These are phyloP conservation scores for Boletus sp. DNA, from an alignment of 1,284 basidiomycete genomes.

Conservation along the genomic window DNA sequence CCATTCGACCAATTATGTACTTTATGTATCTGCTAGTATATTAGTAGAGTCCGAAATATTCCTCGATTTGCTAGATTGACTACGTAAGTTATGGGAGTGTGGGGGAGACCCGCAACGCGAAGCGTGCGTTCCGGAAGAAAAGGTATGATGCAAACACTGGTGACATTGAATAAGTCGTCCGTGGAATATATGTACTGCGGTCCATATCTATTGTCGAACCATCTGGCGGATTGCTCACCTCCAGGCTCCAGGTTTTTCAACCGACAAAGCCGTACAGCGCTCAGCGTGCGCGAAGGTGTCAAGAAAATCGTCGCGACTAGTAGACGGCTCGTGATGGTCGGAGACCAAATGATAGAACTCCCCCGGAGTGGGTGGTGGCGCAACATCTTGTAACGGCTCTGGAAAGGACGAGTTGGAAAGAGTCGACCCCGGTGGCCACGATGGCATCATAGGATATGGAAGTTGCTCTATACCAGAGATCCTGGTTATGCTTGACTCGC, in stretches of 20 bases:
- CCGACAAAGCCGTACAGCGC: neutral
- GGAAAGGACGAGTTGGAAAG: neutral
- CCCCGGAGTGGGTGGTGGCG: neutral
- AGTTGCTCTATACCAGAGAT: neutral
- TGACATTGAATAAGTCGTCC: neutral
- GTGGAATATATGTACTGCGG: neutral
- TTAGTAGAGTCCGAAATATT: neutral
- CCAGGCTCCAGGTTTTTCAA: constrained; percentile 2
- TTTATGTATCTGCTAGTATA: neutral
- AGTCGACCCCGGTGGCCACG: constrained; percentile 6
- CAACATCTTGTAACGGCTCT: neutral
- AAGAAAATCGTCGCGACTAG: neutral
- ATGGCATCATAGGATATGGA: constrained; percentile 3
- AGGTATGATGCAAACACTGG: neutral
- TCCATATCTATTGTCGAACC: neutral
- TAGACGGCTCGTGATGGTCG: constrained; percentile 3
- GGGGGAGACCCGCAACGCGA: neutral
- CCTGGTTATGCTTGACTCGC: neutral
- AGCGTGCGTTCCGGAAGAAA: neutral
- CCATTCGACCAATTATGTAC: neutral
- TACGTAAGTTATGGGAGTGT: neutral
- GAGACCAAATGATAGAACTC: constrained; percentile 5
- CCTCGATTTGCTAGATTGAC: neutral
- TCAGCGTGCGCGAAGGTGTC: constrained; percentile 3
- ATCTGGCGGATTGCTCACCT: constrained; percentile 1